A percentile compares a stretch with the other conserved stretches of the same genome.
phyloP scores from a whole-genome alignment of 768 basidiomycete genomes.

The Rossbeevera mucosa region DNA sequence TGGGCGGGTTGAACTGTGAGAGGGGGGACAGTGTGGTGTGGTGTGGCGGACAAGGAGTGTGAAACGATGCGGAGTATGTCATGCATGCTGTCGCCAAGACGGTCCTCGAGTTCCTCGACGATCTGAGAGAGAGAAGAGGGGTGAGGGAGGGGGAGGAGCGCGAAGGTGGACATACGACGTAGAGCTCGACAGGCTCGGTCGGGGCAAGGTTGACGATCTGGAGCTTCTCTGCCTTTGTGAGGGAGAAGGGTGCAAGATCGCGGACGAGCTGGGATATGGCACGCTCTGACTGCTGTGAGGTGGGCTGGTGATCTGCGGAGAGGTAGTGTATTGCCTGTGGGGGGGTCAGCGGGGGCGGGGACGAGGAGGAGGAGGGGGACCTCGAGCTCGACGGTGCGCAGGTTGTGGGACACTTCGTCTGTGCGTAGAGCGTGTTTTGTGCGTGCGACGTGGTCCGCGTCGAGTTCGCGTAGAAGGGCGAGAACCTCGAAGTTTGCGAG shows the following conservation, averaged over 20 bases:
- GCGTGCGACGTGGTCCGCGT: constrained; percentile 65
- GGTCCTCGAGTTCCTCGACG: constrained; percentile 86
- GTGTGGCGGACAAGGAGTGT: constrained; percentile 30
- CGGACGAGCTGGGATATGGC: constrained; percentile 64
- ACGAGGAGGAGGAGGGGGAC: constrained; percentile 7
- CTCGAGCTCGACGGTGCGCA: constrained; percentile 84
- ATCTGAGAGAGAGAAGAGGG: constrained; percentile 48
- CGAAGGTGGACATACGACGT: constrained; percentile 60
- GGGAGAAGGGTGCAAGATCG: constrained; percentile 57
- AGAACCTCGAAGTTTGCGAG: constrained; percentile 89
- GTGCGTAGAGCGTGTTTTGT: constrained; percentile 66
- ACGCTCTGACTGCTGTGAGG: constrained; percentile 55
- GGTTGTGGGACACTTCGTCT: constrained; percentile 76
- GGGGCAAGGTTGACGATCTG: constrained; percentile 91
- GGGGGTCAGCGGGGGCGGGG: constrained; percentile 3
- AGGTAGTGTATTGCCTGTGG: constrained; percentile 82
- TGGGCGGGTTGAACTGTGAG: neutral
- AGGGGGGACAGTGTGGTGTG: neutral
- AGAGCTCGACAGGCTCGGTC: constrained; percentile 76
- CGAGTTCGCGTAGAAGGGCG: constrained; percentile 67
- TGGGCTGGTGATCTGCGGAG: constrained; percentile 68
- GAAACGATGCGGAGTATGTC: constrained; percentile 60
- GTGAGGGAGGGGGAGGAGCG: neutral
- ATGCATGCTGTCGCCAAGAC: constrained; percentile 66
- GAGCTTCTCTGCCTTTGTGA: constrained; percentile 90